These are phyloP conservation scores for Melastoma malabathricum DNA, from an alignment of 345 rosid genomes.

Conservation along the genomic window DNA sequence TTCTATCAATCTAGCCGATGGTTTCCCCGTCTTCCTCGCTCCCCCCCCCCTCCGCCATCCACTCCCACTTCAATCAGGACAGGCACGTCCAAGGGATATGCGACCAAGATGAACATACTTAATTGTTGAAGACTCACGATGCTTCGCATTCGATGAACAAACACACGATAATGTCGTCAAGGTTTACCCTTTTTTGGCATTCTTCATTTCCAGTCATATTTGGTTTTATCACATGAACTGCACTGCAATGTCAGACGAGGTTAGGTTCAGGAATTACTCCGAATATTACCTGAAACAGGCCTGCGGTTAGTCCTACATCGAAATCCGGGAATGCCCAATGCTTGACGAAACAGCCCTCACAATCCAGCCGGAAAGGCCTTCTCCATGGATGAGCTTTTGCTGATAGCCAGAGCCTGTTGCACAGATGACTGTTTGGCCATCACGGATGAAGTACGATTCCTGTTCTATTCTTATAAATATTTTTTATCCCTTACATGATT, in stretches of 20 bases:
- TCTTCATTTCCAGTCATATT: too few species aligned
- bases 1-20: slow-evolving; percentile 52
- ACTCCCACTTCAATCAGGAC: slow-evolving; percentile 49
- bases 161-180: too few species aligned
- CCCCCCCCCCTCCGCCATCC: slow-evolving; percentile 36
- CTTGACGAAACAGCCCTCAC: slow-evolving; percentile 37
- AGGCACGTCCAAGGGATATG: slow-evolving; percentile 61
- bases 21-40: slow-evolving; percentile 57
- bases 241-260: too few species aligned
- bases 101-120: slow-evolving; percentile 11
- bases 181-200: too few species aligned
- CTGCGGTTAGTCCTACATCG: too few species aligned
- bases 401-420: slow-evolving; percentile 40
- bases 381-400: slow-evolving; percentile 33
- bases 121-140: too few species aligned
- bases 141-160: too few species aligned
- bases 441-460: slow-evolving; percentile 41
- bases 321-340: background rate
- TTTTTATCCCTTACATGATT: background rate
- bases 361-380: slow-evolving; percentile 71
- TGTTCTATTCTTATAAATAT: background rate
- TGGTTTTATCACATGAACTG: too few species aligned
- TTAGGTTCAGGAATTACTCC: too few species aligned
- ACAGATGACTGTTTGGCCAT: slow-evolving; percentile 38
- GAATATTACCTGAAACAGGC: too few species aligned